phyloP scores from a whole-genome alignment of 805 yeast species.

The Blastobotrys muscicola region DNA sequence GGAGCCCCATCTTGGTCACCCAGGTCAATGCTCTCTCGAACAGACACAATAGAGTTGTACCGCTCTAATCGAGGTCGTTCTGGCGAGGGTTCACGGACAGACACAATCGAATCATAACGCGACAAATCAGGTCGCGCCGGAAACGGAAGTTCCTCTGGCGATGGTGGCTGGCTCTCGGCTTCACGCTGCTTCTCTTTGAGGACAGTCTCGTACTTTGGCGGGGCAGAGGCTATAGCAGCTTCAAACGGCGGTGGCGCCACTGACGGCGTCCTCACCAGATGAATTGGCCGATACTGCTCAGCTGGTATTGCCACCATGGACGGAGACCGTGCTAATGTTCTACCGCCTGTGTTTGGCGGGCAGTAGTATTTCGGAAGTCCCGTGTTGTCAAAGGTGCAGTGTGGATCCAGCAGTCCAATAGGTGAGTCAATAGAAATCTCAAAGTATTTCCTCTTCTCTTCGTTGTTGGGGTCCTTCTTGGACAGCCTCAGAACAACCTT shows the following conservation, averaged over 20 bases:
- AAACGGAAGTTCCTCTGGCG: background rate
- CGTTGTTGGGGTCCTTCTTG: slow-evolving; percentile 40
- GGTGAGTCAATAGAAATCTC: slow-evolving; percentile 96
- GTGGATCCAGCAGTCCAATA: slow-evolving; percentile 65
- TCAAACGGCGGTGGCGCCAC: slow-evolving; percentile 58
- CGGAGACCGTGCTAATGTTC: background rate
- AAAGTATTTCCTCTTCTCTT: slow-evolving; percentile 69
- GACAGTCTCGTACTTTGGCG: slow-evolving; percentile 26
- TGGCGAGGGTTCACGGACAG: no score
- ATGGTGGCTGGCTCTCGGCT: slow-evolving; percentile 6
- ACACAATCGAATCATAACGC: no score
- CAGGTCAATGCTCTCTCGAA: no score
- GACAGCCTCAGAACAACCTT: slow-evolving; percentile 79
- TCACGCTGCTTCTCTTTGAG: slow-evolving; percentile 9
- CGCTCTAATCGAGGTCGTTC: no score
- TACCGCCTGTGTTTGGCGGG: background rate
- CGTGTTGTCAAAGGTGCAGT: slow-evolving; percentile 38
- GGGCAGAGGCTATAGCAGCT: slow-evolving; percentile 27
- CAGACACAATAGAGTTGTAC: no score
- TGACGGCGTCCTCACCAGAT: slow-evolving; percentile 44
- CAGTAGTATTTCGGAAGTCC: slow-evolving; percentile 30
- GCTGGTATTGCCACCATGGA: slow-evolving; percentile 1
- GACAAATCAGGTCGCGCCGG: background rate
- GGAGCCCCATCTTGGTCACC: no score
- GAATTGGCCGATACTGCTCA: slow-evolving; percentile 37